A percentile compares a stretch with the other conserved stretches of the same genome.
phyloP scores from a whole-genome alignment of 345 rosid species.

The Punica granatum region DNA sequence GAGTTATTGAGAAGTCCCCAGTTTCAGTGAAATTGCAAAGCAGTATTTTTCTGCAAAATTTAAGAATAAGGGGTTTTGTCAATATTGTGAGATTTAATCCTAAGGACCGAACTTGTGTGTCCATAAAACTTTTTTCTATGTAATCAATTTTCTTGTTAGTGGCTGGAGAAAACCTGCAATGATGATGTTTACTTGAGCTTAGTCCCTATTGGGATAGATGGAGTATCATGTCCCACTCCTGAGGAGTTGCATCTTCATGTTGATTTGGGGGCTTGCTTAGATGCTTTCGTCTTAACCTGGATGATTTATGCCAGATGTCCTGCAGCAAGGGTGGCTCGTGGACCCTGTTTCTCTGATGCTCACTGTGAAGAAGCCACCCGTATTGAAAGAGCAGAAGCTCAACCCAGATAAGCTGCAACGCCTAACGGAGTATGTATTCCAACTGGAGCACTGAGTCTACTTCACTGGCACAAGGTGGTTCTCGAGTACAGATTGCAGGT shows the following conservation, averaged over 20 bases:
- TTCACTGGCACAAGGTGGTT: not conserved
- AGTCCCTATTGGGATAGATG: not conserved
- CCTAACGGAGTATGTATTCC: slow-evolving; percentile 75
- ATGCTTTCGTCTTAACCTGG: not conserved
- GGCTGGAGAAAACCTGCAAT: not conserved
- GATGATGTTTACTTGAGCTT: not conserved
- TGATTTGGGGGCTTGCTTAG: not conserved
- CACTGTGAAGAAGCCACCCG: slow-evolving; percentile 59
- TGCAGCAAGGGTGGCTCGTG: slow-evolving; percentile 59
- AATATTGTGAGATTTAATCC: not conserved
- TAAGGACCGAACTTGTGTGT: not conserved
- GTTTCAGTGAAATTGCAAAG: not conserved
- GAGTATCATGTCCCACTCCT: not conserved
- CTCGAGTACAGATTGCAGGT: not conserved
- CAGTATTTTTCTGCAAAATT: not conserved
- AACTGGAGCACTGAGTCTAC: slow-evolving; percentile 50
- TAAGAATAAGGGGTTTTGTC: not conserved
- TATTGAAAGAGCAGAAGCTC: slow-evolving; percentile 53
- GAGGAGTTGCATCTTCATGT: not conserved
- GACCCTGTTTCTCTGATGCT: slow-evolving; percentile 62
- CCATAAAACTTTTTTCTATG: not conserved
- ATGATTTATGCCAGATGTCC: slow-evolving; percentile 53
- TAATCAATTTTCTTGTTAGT: not conserved
- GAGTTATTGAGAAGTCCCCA: not conserved
- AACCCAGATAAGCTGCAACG: slow-evolving; percentile 70